Evolutionary conservation across 2,329 filamentous ascomycete species (phyloP).

Genomic region (Biscogniauxia mediterranea): DNA sequence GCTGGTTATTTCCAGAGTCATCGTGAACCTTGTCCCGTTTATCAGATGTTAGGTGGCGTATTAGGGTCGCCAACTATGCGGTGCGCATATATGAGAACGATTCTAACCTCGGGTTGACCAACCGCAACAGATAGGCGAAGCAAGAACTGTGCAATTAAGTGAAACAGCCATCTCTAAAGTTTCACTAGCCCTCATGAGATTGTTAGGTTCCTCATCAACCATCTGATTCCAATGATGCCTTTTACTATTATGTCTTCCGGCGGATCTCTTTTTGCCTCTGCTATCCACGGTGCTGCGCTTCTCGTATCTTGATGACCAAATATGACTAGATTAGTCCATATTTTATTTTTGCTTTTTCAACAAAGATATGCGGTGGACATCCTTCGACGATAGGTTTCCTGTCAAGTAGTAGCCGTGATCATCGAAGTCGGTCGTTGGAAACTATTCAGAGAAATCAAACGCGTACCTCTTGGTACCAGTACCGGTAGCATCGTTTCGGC

Average conservation of each 20-base stretch:
- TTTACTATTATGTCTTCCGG: not conserved
- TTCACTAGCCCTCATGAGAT: not conserved
- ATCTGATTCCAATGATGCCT: not conserved
- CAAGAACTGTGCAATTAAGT: not conserved
- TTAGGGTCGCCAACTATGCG: not conserved
- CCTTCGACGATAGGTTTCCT: too few species aligned
- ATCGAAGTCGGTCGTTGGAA: too few species aligned
- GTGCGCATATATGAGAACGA: not conserved
- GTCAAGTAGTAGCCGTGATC: too few species aligned
- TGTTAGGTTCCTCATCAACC: not conserved
- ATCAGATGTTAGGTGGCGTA: not conserved
- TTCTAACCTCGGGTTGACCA: not conserved
- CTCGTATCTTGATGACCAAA: too few species aligned
- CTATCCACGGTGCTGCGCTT: too few species aligned
- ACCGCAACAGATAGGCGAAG: too few species aligned
- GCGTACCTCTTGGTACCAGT: too few species aligned
- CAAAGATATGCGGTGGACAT: too few species aligned
- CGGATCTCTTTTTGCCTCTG: too few species aligned
- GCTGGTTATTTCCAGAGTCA: not conserved
- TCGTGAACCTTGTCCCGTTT: not conserved
- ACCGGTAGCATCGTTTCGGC: not conserved
- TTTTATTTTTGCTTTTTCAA: too few species aligned
- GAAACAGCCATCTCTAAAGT: not conserved
- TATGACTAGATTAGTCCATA: too few species aligned
- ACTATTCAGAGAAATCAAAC: too few species aligned